These are phyloP conservation scores for Pseudocohnilembus persalinus DNA, from an alignment of 169 alveolate species.

Conservation along the genomic window DNA sequence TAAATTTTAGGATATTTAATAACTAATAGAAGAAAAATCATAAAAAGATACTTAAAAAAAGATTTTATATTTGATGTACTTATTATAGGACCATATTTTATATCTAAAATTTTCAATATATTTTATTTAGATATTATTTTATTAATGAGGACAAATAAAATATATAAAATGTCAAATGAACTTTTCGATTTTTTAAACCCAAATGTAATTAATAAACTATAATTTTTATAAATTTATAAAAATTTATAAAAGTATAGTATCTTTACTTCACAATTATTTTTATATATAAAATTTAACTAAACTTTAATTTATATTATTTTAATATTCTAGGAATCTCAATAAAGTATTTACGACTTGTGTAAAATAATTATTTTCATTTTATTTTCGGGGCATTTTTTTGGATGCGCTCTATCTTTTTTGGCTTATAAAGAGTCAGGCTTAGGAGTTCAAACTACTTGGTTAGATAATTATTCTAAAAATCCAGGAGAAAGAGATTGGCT, in stretches of 20 bases:
- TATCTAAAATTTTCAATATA: not conserved
- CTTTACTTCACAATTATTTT: too few relatives aligned
- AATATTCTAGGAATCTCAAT: not conserved
- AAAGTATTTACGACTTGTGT: not conserved
- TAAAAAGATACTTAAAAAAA: too few relatives aligned
- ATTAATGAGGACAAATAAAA: not conserved
- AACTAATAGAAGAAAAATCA: not conserved
- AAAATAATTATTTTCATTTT: too few relatives aligned
- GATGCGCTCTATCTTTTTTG: not conserved
- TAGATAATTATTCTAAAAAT: not conserved
- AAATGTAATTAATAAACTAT: not conserved
- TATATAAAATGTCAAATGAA: not conserved
- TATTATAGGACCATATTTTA: not conserved
- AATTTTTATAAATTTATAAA: too few relatives aligned
- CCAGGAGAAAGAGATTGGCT: not conserved
- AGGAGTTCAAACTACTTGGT: not conserved
- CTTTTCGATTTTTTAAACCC: not conserved
- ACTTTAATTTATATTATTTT: too few relatives aligned
- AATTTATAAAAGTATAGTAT: too few relatives aligned
- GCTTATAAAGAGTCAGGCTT: not conserved
- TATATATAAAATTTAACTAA: too few relatives aligned
- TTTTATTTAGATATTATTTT: not conserved
- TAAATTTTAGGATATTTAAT: not conserved
- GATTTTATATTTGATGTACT: not conserved
- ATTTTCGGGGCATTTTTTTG: not conserved